These are phyloP conservation scores for Aspergillus hancockii DNA, from an alignment of 495 filamentous ascomycete species.

Conservation along the genomic window DNA sequence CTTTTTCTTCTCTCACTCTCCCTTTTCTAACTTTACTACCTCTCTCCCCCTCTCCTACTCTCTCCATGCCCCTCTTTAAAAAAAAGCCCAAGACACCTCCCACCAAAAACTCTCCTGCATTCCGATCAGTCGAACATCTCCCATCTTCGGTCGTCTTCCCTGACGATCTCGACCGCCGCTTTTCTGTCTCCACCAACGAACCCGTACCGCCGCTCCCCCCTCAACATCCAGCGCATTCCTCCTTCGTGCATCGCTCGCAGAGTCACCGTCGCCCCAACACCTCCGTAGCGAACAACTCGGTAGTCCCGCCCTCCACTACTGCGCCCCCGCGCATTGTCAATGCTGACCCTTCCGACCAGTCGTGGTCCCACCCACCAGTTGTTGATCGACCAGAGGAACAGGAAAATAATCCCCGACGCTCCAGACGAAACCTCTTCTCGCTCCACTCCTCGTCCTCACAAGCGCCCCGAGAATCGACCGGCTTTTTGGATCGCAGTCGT, in stretches of 20 bases:
- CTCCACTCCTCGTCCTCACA: constrained; percentile 21
- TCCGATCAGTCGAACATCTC: constrained; percentile 39
- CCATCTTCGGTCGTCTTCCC: constrained; percentile 20
- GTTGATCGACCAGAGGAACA: constrained; percentile 17
- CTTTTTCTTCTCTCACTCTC: constrained; percentile 1
- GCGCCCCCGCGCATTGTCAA: constrained; percentile 19
- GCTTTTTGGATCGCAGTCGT: constrained; percentile 20
- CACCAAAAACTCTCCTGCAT: constrained; percentile 26
- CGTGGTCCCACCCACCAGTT: constrained; percentile 16
- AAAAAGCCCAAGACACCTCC: constrained; percentile 29
- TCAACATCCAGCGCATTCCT: constrained; percentile 20
- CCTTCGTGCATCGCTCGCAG: constrained; percentile 30
- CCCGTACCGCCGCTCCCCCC: constrained; percentile 9
- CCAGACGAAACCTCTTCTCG: constrained; percentile 26
- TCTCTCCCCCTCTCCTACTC: background rate
- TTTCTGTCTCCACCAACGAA: constrained; percentile 24
- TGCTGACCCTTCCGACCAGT: constrained; percentile 25
- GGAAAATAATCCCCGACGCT: constrained; percentile 20
- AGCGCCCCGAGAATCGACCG: constrained; percentile 15
- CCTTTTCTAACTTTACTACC: background rate
- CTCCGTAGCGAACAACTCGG: constrained; percentile 14
- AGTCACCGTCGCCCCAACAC: constrained; percentile 28
- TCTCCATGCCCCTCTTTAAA: constrained; percentile 37
- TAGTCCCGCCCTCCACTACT: constrained; percentile 14
- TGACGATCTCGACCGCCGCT: constrained; percentile 18